These are phyloP conservation scores for Tubosaeta brunneosetosa DNA, from an alignment of 768 basidiomycete species.

Conservation along the genomic window DNA sequence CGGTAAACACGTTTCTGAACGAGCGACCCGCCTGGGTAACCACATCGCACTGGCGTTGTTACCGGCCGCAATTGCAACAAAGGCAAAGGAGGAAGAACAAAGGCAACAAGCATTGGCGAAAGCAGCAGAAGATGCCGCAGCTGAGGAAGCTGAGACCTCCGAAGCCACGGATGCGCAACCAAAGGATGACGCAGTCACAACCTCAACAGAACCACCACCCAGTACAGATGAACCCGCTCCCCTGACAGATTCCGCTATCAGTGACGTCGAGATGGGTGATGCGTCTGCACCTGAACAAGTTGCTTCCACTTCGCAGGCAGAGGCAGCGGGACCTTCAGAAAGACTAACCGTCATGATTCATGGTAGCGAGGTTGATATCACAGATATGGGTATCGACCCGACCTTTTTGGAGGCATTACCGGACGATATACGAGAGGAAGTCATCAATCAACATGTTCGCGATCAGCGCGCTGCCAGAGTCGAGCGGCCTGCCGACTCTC, in stretches of 20 bases:
- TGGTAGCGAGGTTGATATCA: constrained; percentile 93
- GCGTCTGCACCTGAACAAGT: constrained; percentile 19
- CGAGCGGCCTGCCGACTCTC: constrained; percentile 73
- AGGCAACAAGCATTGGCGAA: constrained; percentile 45
- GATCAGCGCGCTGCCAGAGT: constrained; percentile 79
- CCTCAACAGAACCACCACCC: constrained; percentile 7
- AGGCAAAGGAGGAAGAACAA: constrained; percentile 38
- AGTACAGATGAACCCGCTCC: constrained; percentile 14
- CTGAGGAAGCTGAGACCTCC: constrained; percentile 32
- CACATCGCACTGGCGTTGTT: constrained; percentile 72
- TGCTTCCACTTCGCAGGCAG: constrained; percentile 13
- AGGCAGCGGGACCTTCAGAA: constrained; percentile 36
- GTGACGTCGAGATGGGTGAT: constrained; percentile 53
- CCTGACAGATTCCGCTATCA: constrained; percentile 30
- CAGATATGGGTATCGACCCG: constrained; percentile 96
- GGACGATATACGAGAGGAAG: constrained; percentile 98
- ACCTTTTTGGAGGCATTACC: constrained; percentile 97
- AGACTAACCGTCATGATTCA: constrained; percentile 89
- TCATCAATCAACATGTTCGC: constrained; percentile 93
- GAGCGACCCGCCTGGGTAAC: constrained; percentile 61
- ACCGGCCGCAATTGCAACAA: constrained; percentile 69
- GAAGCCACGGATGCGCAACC: constrained; percentile 22
- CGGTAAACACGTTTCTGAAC: constrained; percentile 65
- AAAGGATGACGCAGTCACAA: constrained; percentile 12
- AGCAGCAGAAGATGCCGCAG: constrained; percentile 44